Evolutionary conservation across 1,284 basidiomycete genomes (phyloP), one percentile per base, ranked within the genome.

Genomic region (Macrocystidia cucumis): DNA sequence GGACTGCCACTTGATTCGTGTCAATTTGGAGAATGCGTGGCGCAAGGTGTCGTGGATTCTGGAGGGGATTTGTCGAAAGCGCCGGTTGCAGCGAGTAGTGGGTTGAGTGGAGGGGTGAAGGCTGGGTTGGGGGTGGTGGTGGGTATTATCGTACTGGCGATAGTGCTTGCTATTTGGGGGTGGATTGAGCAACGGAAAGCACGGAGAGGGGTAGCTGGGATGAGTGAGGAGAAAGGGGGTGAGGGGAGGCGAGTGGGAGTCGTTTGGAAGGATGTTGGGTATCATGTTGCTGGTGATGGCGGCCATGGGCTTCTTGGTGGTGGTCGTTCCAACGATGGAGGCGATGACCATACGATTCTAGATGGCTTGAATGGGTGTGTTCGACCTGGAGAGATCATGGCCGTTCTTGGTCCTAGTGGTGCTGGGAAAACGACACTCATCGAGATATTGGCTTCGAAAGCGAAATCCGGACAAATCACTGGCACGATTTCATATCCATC

Each of bases 401-500:
- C 84, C 13, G 76, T 95, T 36, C 73, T 95, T 3, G 91, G 91
- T 0, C 90, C 91, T 1, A 89, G 80, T 53, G 88, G 85, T 36
- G 84, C 87, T 7, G 87, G 87, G 29, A 91, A 91, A 56, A 87
- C 84, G 1, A 90, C 89, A 0, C 64, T 92, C 18, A 77, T 91
- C 11, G 90, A 92, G 51, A 75, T 92, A 20, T 68, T 93, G 5
- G 86, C 88, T 1, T 78, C 82, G 1, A 84, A 79, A 46, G 60
- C 55, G 43, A 93, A 92, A 61, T 69, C 73, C 3, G 87, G 86
- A 1, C 57, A 69, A n/a, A 65, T 68, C 4, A 64, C 74, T 0
- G 91, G 91, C 2, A 58, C 56, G 3, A 79, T 91, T 24, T 54
- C 62, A 4, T 85, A 78, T 51, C 70, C 68, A 11, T 56, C 65